phyloP scores from a whole-genome alignment of 2,329 filamentous ascomycete species.

The Penicillium sp. region DNA sequence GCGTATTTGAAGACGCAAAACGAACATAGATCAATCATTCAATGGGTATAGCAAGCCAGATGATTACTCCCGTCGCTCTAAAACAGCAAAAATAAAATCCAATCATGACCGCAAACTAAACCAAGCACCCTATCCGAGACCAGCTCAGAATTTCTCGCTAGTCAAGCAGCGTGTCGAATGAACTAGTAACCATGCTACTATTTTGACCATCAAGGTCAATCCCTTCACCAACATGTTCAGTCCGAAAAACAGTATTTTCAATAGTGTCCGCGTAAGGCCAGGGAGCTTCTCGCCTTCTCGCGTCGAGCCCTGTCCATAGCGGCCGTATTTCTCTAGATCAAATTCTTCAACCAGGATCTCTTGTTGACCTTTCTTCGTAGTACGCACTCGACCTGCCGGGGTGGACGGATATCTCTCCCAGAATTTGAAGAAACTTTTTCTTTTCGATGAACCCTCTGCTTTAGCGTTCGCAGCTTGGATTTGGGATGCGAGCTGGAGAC shows the following conservation, averaged over 20 bases:
- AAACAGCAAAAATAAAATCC: neutral
- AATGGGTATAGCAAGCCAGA: constrained; percentile 16
- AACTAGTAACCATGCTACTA: constrained; percentile 51
- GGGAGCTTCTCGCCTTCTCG: constrained; percentile 50
- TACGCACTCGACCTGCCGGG: neutral
- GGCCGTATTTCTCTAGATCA: constrained; percentile 53
- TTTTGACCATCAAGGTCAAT: constrained; percentile 47
- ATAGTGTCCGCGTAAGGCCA: constrained; percentile 39
- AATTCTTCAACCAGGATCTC: constrained; percentile 51
- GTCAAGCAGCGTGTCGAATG: constrained; percentile 47
- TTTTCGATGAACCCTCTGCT: constrained; percentile 15
- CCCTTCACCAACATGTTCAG: constrained; percentile 47
- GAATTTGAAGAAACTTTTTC: constrained; percentile 28
- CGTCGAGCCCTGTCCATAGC: constrained; percentile 44
- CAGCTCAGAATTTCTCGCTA: constrained; percentile 49
- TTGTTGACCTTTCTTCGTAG: constrained; percentile 38
- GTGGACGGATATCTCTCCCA: constrained; percentile 20
- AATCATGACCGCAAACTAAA: neutral
- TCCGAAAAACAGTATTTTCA: constrained; percentile 48
- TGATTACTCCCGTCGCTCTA: constrained; percentile 13
- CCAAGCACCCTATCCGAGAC: constrained; percentile 12
- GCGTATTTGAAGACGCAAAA: neutral
- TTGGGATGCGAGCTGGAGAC: constrained; percentile 44
- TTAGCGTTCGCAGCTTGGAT: constrained; percentile 36
- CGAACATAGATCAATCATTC: neutral